Conservation (phyloP, 768 basidiomycete genomes). For the Amanita rimosa region DNA sequence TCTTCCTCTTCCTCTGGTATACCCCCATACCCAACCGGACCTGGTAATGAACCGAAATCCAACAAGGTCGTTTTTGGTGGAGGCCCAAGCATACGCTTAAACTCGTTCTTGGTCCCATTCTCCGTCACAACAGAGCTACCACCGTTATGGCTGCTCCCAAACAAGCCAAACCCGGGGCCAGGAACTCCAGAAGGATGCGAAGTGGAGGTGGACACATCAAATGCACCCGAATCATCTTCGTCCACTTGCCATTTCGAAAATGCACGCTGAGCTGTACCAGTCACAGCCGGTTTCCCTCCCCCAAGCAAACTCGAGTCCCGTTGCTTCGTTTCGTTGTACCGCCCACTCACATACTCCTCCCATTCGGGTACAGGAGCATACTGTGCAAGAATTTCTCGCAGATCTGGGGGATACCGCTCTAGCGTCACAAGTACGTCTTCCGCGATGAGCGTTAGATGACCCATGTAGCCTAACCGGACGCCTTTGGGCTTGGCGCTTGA, state of each 20-base stretch:
- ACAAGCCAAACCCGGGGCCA: not conserved
- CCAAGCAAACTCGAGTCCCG: constrained; percentile 74
- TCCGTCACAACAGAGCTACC: constrained; percentile 7
- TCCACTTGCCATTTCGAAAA: constrained; percentile 56
- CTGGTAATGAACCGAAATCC: constrained; percentile 49
- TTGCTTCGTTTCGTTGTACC: constrained; percentile 79
- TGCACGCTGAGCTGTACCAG: constrained; percentile 18
- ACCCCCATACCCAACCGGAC: constrained; percentile 23
- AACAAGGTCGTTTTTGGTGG: constrained; percentile 42
- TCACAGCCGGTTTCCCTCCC: constrained; percentile 68
- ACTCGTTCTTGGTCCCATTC: constrained; percentile 37
- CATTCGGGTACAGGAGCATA: constrained; percentile 71
- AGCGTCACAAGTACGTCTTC: constrained; percentile 91
- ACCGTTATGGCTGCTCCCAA: constrained; percentile 8
- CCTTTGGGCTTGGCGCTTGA: constrained; percentile 63
- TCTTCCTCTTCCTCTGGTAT: constrained; percentile 22
- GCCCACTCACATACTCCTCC: constrained; percentile 81
- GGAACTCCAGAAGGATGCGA: not conserved
- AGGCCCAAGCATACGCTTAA: constrained; percentile 35
- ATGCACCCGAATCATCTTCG: constrained; percentile 35
- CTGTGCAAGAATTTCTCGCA: constrained; percentile 49
- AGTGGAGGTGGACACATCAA: not conserved
- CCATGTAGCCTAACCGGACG: constrained; percentile 89
- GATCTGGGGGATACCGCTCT: constrained; percentile 75
- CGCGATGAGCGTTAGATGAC: constrained; percentile 88